These are phyloP conservation scores for Pestalotiopsis sp. DNA, from an alignment of 2,329 filamentous ascomycete genomes.

Conservation along the genomic window DNA sequence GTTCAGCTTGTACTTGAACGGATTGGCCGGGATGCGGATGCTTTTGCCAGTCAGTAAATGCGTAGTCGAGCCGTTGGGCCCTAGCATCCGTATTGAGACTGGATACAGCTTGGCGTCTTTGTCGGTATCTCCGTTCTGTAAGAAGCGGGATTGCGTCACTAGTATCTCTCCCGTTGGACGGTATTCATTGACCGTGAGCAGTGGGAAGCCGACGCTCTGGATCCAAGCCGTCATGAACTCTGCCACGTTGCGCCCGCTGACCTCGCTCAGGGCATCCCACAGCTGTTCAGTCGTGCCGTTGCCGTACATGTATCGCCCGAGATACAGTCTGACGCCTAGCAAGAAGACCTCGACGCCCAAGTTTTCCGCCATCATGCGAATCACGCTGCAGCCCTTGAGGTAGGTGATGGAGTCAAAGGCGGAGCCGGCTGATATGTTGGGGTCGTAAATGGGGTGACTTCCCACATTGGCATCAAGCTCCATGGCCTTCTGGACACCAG, in stretches of 20 bases:
- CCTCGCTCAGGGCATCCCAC: constrained; percentile 66
- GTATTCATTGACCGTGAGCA: constrained; percentile 40
- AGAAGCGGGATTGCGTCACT: neutral
- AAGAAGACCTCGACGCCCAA: constrained; percentile 67
- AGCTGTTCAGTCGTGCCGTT: constrained; percentile 63
- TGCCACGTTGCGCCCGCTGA: constrained; percentile 69
- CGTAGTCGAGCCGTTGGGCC: neutral
- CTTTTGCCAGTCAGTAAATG: neutral
- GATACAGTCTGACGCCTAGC: constrained; percentile 66
- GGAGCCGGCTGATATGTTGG: constrained; percentile 68
- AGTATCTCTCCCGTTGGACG: neutral
- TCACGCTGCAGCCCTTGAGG: constrained; percentile 69
- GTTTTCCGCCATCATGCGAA: constrained; percentile 54
- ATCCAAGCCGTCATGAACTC: constrained; percentile 73
- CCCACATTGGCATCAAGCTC: constrained; percentile 66
- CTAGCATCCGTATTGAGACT: neutral
- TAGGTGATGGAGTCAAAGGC: constrained; percentile 76
- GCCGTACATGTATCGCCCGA: constrained; percentile 70
- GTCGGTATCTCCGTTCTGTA: constrained; percentile 2
- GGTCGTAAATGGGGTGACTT: constrained; percentile 71
- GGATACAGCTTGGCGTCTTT: neutral
- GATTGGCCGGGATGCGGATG: neutral
- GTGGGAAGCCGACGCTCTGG: constrained; percentile 69
- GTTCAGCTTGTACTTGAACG: constrained; percentile 12
- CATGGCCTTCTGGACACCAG: constrained; percentile 30